Percentiles rank a stretch among this genome's conserved stretches.
Conservation (phyloP, 192 early-diverging fungal genomes). For the Linderina pennispora region DNA sequence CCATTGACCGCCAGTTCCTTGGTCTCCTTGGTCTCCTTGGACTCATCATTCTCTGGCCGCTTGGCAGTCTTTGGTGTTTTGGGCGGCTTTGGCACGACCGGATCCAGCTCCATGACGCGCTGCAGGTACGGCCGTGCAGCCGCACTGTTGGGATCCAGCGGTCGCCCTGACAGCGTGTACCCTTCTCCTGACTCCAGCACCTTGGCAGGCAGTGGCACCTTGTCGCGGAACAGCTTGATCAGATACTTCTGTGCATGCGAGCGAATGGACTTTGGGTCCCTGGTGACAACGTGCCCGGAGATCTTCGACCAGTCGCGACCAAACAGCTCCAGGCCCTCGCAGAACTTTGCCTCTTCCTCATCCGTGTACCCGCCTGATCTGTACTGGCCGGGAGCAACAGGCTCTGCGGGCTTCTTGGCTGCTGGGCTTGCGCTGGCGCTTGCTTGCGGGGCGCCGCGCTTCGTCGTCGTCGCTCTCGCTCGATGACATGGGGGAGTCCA, state of each 20-base stretch:
- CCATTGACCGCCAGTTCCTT: no score
- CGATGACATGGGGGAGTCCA: no score
- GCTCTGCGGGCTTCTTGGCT: constrained; percentile 20
- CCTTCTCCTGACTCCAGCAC: constrained; percentile 65
- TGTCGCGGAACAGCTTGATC: constrained; percentile 83
- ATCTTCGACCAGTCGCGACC: constrained; percentile 82
- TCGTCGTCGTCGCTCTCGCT: constrained; percentile 22
- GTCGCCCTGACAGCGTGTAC: constrained; percentile 75
- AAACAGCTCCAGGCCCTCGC: constrained; percentile 70
- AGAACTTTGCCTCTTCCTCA: constrained; percentile 66
- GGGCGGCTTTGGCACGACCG: constrained; percentile 4
- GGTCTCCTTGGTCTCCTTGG: no score
- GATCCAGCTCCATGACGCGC: constrained; percentile 44
- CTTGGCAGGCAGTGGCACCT: constrained; percentile 74
- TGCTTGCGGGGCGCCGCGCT: constrained; percentile 11
- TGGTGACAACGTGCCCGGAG: constrained; percentile 64
- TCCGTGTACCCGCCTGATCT: constrained; percentile 71
- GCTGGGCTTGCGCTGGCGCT: no score
- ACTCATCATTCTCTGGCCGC: neutral
- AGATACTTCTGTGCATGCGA: constrained; percentile 92
- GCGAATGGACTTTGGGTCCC: constrained; percentile 78
- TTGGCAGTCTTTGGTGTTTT: neutral
- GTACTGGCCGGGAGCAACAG: constrained; percentile 43
- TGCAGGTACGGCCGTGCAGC: constrained; percentile 76
- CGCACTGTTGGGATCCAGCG: constrained; percentile 85